Evolutionary conservation across 2,329 filamentous ascomycete genomes (phyloP).

Genomic region (Cordyceps militaris): DNA sequence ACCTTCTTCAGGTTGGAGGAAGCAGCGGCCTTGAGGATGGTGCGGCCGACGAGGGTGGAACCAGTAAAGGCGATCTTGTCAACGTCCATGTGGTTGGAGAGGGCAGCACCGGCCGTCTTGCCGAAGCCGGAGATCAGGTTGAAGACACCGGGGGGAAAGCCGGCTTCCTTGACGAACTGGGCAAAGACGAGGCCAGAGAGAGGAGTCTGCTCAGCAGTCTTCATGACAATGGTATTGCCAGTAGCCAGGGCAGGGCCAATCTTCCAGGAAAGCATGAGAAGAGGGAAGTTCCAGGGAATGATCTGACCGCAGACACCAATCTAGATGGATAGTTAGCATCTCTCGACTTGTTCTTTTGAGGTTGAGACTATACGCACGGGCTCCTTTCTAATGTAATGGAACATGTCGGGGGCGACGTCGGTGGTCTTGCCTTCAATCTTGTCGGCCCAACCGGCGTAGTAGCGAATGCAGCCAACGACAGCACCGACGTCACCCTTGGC

Average conservation of each 20-base stretch:
- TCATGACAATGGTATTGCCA: slow-evolving; percentile 62
- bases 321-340: neutral
- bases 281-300: slow-evolving; percentile 77
- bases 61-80: slow-evolving; percentile 76
- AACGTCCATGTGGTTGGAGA: slow-evolving; percentile 65
- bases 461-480: slow-evolving; percentile 66
- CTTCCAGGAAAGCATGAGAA: slow-evolving; percentile 74
- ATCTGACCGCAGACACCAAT: slow-evolving; percentile 72
- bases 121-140: slow-evolving; percentile 71
- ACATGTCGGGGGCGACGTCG: slow-evolving; percentile 68
- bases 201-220: slow-evolving; percentile 67
- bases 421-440: slow-evolving; percentile 86
- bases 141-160: slow-evolving; percentile 66
- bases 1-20: slow-evolving; percentile 71
- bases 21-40: slow-evolving; percentile 70
- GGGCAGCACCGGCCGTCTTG: slow-evolving; percentile 64
- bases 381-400: slow-evolving; percentile 75
- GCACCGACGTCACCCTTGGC: slow-evolving; percentile 67
- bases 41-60: slow-evolving; percentile 60
- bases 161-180: slow-evolving; percentile 61
- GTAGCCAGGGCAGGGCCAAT: slow-evolving; percentile 61
- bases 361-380: slow-evolving; percentile 43
- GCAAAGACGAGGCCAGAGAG: slow-evolving; percentile 58
- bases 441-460: slow-evolving; percentile 75
- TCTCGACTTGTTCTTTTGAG: slow-evolving; percentile 35